These are phyloP conservation scores for Penicillium desertorum DNA, from an alignment of 495 filamentous ascomycete genomes.

Conservation along the genomic window DNA sequence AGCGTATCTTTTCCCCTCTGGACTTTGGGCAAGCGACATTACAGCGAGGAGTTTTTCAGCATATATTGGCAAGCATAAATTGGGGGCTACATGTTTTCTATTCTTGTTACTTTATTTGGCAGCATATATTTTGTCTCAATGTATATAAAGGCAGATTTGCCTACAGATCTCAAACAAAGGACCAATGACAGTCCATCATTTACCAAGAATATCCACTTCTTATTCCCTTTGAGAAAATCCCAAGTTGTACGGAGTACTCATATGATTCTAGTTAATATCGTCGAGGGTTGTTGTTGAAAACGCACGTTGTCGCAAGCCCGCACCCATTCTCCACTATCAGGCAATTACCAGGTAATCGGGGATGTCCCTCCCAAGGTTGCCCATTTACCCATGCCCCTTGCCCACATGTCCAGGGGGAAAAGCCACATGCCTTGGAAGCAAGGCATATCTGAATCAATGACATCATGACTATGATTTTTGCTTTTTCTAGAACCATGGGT, in stretches of 20 bases:
- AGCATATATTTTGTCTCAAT: not conserved
- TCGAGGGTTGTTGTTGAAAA: not conserved
- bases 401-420: no score
- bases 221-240: not conserved
- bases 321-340: not conserved
- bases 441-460: not conserved
- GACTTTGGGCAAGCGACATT: conserved; percentile 1
- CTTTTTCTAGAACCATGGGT: conserved; percentile 6
- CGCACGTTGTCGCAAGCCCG: not conserved
- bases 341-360: not conserved
- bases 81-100: not conserved
- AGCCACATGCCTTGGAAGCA: not conserved
- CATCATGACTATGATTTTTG: not conserved
- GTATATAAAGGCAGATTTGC: conserved; percentile 4
- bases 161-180: not conserved
- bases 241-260: not conserved
- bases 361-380: not conserved
- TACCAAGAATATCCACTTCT: not conserved
- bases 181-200: not conserved
- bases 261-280: not conserved
- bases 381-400: no score
- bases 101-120: not conserved
- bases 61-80: not conserved
- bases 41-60: conserved; percentile 10
- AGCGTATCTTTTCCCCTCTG: not conserved